Conservation (phyloP, 2,329 filamentous ascomycete genomes). For the Ambrosiella cleistominuta region DNA sequence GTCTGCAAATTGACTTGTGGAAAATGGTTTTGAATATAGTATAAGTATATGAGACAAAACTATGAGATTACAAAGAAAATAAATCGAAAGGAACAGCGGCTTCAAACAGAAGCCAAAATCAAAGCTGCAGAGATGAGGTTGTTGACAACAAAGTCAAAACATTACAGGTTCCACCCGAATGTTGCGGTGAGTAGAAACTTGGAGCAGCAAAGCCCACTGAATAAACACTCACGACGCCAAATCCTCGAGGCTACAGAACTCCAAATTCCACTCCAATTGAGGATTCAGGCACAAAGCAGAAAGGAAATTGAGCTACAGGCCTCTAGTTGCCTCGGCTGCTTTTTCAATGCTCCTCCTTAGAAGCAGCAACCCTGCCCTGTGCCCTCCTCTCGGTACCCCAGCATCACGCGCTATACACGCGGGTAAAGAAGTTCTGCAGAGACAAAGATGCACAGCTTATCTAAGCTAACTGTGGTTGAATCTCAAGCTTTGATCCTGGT, state of each 20-base stretch:
- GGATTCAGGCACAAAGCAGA: background rate
- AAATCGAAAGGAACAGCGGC: background rate
- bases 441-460: too few relatives aligned
- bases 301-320: slow-evolving; percentile 1
- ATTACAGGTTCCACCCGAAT: background rate
- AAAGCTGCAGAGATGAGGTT: background rate
- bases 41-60: background rate
- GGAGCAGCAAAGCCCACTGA: background rate
- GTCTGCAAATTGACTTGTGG: background rate
- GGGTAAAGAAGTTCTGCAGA: background rate
- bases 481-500: background rate
- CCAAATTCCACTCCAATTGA: background rate
- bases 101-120: background rate
- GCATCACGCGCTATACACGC: background rate
- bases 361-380: slow-evolving; percentile 1
- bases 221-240: background rate
- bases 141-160: background rate
- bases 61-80: background rate
- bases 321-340: background rate
- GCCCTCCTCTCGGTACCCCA: background rate
- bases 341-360: slow-evolving; percentile 3
- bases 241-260: background rate
- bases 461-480: background rate
- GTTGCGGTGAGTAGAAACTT: background rate
- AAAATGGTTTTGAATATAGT: background rate